phyloP scores from a whole-genome alignment of 495 filamentous ascomycete species.

The Darksidea phi region DNA sequence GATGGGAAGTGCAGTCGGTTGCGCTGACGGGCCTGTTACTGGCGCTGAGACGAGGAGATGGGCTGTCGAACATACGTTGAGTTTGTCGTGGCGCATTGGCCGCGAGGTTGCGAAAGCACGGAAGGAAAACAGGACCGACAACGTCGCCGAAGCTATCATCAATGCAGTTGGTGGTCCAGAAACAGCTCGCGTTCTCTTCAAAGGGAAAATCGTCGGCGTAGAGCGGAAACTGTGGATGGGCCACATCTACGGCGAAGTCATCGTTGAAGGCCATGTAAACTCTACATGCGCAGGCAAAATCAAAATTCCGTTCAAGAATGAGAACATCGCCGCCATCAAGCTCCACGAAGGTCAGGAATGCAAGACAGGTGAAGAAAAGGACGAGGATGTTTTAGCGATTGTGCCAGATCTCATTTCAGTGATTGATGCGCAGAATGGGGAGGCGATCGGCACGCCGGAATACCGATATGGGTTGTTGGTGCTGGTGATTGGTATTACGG shows the following conservation, averaged over 20 bases:
- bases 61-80: conserved; percentile 54
- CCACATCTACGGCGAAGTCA: conserved; percentile 54
- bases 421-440: conserved; percentile 59
- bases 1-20: conserved; percentile 41
- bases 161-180: conserved; percentile 55
- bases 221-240: conserved; percentile 56
- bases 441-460: conserved; percentile 60
- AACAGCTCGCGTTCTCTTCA: conserved; percentile 55
- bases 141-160: conserved; percentile 56
- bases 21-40: conserved; percentile 51
- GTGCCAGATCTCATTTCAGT: conserved; percentile 63
- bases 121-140: conserved; percentile 48
- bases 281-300: conserved; percentile 40
- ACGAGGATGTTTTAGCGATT: conserved; percentile 52
- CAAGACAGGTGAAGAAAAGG: conserved; percentile 26
- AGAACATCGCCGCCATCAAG: conserved; percentile 58
- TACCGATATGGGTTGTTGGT: conserved; percentile 61
- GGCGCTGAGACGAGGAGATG: conserved; percentile 53
- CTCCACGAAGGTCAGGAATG: conserved; percentile 37
- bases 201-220: conserved; percentile 62
- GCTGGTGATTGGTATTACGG: conserved; percentile 44
- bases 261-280: conserved; percentile 51
- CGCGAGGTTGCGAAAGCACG: conserved; percentile 54
- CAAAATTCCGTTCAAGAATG: conserved; percentile 65
- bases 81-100: conserved; percentile 55